Evolutionary conservation across 2,329 filamentous ascomycete species (phyloP).

Genomic region (Orbilia brochopaga): DNA sequence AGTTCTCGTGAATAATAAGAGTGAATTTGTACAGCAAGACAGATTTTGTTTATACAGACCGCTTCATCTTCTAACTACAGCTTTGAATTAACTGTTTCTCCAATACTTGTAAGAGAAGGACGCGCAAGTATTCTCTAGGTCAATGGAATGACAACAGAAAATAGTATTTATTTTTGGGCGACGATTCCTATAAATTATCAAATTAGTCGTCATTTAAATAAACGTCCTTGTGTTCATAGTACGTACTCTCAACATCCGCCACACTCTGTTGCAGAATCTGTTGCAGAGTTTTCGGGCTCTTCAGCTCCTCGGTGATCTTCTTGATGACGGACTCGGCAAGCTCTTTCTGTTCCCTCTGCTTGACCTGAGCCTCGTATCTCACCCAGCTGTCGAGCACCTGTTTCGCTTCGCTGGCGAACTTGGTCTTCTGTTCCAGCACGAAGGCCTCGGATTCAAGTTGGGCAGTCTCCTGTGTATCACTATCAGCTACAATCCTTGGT

Average conservation of each 20-base stretch:
- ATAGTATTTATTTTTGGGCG: conserved; percentile 40
- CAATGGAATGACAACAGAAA: background rate
- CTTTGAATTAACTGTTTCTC: conserved; percentile 20
- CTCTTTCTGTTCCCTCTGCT: conserved; percentile 97
- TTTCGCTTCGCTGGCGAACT: conserved; percentile 92
- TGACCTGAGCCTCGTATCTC: conserved; percentile 97
- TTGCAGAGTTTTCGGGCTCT: conserved; percentile 96
- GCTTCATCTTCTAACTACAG: conserved; percentile 44
- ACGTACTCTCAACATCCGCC: conserved; percentile 76
- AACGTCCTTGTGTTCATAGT: background rate
- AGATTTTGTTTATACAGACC: conserved; percentile 44
- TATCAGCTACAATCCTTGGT: conserved; percentile 7
- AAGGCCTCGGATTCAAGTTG: conserved; percentile 93
- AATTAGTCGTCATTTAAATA: conserved; percentile 6
- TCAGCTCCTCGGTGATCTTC: conserved; percentile 98
- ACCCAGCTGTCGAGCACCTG: conserved; percentile 96
- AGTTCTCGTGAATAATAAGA: background rate
- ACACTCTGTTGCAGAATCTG: conserved; percentile 98
- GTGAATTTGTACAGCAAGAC: conserved; percentile 49
- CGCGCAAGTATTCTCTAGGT: conserved; percentile 25
- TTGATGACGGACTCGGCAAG: conserved; percentile 88
- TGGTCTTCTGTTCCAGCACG: conserved; percentile 95
- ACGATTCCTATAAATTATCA: conserved; percentile 31
- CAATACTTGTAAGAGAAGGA: background rate
- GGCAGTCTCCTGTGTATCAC: conserved; percentile 80